Conservation (phyloP, 2,329 filamentous ascomycete genomes). For the Didymella keratinophila region DNA sequence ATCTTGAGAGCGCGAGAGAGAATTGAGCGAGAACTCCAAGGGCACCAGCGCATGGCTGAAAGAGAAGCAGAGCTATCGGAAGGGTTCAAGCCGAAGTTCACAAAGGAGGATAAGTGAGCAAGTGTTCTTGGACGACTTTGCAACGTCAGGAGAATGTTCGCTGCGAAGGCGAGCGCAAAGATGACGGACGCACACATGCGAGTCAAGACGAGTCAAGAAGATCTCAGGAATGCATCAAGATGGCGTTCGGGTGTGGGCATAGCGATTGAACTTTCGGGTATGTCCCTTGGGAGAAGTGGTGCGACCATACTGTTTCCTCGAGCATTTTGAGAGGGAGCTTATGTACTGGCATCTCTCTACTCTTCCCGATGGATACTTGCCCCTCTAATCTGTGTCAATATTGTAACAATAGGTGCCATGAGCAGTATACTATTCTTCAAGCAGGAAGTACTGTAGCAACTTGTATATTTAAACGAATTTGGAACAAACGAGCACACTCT, state of each 20-base stretch:
- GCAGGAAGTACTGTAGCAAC: background rate
- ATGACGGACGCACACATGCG: background rate
- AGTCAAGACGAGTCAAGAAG: constrained; percentile 1
- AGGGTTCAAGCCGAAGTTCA: constrained; percentile 94
- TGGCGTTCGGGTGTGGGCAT: constrained; percentile 34
- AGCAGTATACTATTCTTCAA: constrained; percentile 7
- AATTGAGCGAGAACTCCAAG: constrained; percentile 84
- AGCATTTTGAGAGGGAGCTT: constrained; percentile 5
- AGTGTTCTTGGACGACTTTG: background rate
- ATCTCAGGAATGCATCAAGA: constrained; percentile 29
- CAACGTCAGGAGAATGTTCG: background rate
- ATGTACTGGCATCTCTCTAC: constrained; percentile 25
- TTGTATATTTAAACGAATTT: background rate
- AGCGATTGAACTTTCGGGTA: constrained; percentile 26
- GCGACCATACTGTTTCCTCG: constrained; percentile 11
- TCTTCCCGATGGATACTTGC: constrained; percentile 21
- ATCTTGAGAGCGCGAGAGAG: constrained; percentile 88
- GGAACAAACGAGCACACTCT: background rate
- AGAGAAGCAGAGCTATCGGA: constrained; percentile 80
- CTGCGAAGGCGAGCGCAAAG: background rate
- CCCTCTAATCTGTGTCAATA: constrained; percentile 20
- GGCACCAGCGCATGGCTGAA: constrained; percentile 73
- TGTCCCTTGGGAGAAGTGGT: constrained; percentile 17
- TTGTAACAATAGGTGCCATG: constrained; percentile 27
- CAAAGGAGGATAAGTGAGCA: constrained; percentile 69